Evolutionary conservation across 441 rosid species (phyloP), one percentile per base, ranked within the genome.

Genomic region (Brassica balearica): DNA sequence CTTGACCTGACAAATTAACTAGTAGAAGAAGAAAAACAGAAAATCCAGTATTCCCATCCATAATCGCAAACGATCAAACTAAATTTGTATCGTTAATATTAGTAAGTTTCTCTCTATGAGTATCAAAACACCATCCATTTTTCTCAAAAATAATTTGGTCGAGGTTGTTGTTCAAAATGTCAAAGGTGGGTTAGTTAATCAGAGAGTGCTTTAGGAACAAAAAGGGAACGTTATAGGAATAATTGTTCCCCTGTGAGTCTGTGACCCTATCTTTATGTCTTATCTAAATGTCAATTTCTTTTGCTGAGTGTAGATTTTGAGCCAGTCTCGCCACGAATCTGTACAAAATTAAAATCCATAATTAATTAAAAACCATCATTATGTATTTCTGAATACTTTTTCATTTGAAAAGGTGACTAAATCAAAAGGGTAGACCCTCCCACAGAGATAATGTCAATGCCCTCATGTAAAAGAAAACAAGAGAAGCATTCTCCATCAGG

Each of bases 311-410:
- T 8, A 53, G 8, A 53, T 62, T 68, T 51, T 17, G 78, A 74
- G 82, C 82, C 71, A 79, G 69, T 79, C 78, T 68, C 78, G 75
- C 82, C 82, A 74, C 38, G 20, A 74, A 63, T 79, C 32, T 62
- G 71, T 74, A 62, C 56, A 79, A 79, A 79, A 66, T 61, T 25
- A 79, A 73, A 53, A 41, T 17, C 8, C 38, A 55, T 72, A 61
- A 36, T 68, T n/a, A 61, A 36, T 11, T 38, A 6, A 38, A 38
- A 38, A 38, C 46, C 46, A 38, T 38, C 46, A 38, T 38, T 38
- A 38, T 0, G 46, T 38, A 0, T 38, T 38, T 38, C 11, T 38
- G 46, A 38, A 38, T 38, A 38, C 46, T 8, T 38, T 38, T 38
- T 38, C 46, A 38, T 38, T 38, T 38, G 46, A 38, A 38, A 38